Evolutionary conservation across 2,329 filamentous ascomycete species (phyloP).

Genomic region (Penicillium carneum): DNA sequence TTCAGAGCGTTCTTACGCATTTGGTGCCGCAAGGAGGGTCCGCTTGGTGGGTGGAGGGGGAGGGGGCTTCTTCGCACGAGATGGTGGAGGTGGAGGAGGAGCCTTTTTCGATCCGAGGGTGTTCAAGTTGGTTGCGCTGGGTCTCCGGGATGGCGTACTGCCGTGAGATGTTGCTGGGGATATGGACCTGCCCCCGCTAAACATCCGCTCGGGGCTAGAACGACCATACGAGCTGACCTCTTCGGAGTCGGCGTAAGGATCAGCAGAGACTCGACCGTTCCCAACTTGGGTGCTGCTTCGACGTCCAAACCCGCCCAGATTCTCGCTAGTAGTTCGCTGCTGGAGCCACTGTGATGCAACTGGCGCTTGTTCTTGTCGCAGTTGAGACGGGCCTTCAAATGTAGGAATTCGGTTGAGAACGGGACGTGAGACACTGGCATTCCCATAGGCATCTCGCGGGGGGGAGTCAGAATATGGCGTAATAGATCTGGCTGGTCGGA

Average conservation of each 20-base stretch:
- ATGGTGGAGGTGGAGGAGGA: constrained; percentile 69
- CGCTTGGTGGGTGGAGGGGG: constrained; percentile 71
- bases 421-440: constrained; percentile 53
- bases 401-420: constrained; percentile 61
- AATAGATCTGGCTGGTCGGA: constrained; percentile 56
- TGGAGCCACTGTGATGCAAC: constrained; percentile 55
- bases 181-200: constrained; percentile 57
- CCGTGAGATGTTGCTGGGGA: constrained; percentile 63
- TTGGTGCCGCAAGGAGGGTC: constrained; percentile 43
- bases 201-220: constrained; percentile 58
- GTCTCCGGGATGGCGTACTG: constrained; percentile 58
- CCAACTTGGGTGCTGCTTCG: constrained; percentile 58
- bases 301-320: constrained; percentile 52
- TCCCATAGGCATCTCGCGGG: constrained; percentile 49
- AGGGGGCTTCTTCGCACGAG: constrained; percentile 69
- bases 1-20: constrained; percentile 28
- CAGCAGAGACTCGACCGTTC: constrained; percentile 48
- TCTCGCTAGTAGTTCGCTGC: constrained; percentile 62
- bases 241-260: constrained; percentile 60
- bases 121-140: constrained; percentile 58
- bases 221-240: constrained; percentile 58
- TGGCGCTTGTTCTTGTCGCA: constrained; percentile 62
- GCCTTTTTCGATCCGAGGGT: constrained; percentile 57
- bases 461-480: constrained; percentile 47
- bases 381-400: constrained; percentile 64